Conservation (phyloP, 768 basidiomycete species). For the Chalciporus sphaerocephalus region DNA sequence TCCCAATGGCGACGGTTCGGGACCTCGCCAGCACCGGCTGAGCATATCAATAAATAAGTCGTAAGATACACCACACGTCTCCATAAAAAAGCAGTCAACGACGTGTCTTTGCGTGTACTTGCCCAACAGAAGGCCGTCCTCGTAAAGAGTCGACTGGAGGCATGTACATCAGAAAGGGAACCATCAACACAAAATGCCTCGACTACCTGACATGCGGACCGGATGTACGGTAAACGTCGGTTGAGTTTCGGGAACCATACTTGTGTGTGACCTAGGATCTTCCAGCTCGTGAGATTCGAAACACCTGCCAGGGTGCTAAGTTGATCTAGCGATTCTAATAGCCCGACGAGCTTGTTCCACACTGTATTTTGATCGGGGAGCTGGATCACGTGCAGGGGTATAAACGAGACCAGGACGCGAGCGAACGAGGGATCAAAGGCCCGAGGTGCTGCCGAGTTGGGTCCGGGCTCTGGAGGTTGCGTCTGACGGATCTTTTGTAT, state of each 20-base stretch:
- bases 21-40: slow-evolving; percentile 36
- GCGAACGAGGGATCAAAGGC: slow-evolving; percentile 67
- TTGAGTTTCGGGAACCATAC: slow-evolving; percentile 42
- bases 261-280: slow-evolving; percentile 51
- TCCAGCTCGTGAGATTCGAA: slow-evolving; percentile 36
- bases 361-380: slow-evolving; percentile 45
- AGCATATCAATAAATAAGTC: slow-evolving; percentile 40
- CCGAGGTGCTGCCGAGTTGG: slow-evolving; percentile 45
- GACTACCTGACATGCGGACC: slow-evolving; percentile 63
- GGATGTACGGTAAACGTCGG: slow-evolving; percentile 50
- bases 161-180: slow-evolving; percentile 2
- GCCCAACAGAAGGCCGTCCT: slow-evolving; percentile 52
- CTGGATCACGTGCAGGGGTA: slow-evolving; percentile 61
- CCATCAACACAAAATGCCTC: neutral
- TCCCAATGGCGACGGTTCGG: slow-evolving; percentile 34
- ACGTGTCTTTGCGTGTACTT: slow-evolving; percentile 50
- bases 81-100: slow-evolving; percentile 59
- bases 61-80: slow-evolving; percentile 57
- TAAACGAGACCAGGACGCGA: slow-evolving; percentile 60
- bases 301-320: slow-evolving; percentile 42
- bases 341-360: slow-evolving; percentile 46
- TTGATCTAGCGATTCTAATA: slow-evolving; percentile 58
- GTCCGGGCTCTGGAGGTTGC: slow-evolving; percentile 35
- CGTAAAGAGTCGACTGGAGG: slow-evolving; percentile 51
- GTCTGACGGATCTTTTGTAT: slow-evolving; percentile 16